phyloP scores from a whole-genome alignment of 371 early-diverging fungal species.

The Circinella umbellata region DNA sequence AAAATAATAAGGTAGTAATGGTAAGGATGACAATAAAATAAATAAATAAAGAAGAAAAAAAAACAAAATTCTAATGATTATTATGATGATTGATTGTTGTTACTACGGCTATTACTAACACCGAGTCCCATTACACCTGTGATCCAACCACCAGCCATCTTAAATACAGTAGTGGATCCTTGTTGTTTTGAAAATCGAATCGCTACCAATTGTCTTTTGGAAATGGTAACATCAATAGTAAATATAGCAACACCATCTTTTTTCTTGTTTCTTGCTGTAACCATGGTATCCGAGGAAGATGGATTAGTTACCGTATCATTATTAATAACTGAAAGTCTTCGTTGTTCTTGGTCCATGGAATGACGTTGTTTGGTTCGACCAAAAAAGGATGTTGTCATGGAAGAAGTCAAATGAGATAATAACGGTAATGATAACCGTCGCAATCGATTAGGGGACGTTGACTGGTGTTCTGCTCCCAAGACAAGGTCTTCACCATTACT shows the following conservation, averaged over 20 bases:
- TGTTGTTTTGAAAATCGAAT: slow-evolving; percentile 47
- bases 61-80: background rate
- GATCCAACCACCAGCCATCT: slow-evolving; percentile 52
- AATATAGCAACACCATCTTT: slow-evolving; percentile 44
- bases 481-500: slow-evolving; percentile 6
- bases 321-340: background rate
- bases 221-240: slow-evolving; percentile 32
- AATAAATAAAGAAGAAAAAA: background rate
- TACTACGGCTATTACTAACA: background rate
- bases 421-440: slow-evolving; percentile 39
- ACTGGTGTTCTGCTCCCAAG: slow-evolving; percentile 10
- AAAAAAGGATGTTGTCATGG: slow-evolving; percentile 51
- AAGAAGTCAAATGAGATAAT: slow-evolving; percentile 46
- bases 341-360: slow-evolving; percentile 29
- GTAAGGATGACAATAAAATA: background rate
- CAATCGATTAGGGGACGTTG: background rate
- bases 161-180: slow-evolving; percentile 47
- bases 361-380: slow-evolving; percentile 35
- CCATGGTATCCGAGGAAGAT: background rate
- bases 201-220: slow-evolving; percentile 15
- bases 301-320: background rate
- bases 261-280: slow-evolving; percentile 20
- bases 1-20: no score
- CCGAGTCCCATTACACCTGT: slow-evolving; percentile 40
- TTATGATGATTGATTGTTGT: background rate